Percentiles rank a stretch among this genome's conserved stretches.
These are phyloP conservation scores for Globisporangium abappressorium DNA, from an alignment of 352 stramenopile genomes.

Conservation along the genomic window DNA sequence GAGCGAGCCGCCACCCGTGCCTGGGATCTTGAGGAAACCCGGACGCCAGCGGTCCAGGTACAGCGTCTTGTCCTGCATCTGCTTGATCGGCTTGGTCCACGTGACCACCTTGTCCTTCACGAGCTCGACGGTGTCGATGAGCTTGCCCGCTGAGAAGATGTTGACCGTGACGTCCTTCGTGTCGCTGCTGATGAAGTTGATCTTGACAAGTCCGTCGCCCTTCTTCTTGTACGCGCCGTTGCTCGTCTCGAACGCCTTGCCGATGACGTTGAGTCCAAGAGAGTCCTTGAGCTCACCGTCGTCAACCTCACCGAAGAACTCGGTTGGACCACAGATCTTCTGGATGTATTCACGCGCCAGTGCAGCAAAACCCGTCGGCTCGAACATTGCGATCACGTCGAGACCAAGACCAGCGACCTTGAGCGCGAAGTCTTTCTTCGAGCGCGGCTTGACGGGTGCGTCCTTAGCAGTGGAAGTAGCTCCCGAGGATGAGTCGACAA, in stretches of 20 bases:
- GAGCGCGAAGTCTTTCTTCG: constrained; percentile 26
- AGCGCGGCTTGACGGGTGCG: not conserved
- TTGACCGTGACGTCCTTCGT: too few relatives aligned
- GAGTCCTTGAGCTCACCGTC: constrained; percentile 37
- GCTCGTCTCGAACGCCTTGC: constrained; percentile 32
- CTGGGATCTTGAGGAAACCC: constrained; percentile 47
- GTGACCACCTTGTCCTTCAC: too few relatives aligned
- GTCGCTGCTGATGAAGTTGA: too few relatives aligned
- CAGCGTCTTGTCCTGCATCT: constrained; percentile 52
- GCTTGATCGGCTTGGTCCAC: constrained; percentile 16
- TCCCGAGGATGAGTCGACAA: constrained; percentile 30
- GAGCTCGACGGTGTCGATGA: too few relatives aligned
- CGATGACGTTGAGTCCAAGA: constrained; percentile 35
- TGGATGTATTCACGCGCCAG: constrained; percentile 41
- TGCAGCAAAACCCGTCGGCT: constrained; percentile 35
- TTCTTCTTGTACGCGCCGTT: too few relatives aligned
- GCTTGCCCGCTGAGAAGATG: too few relatives aligned
- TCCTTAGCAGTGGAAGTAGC: constrained; percentile 3
- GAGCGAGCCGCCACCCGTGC: constrained; percentile 57
- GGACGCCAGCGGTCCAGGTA: constrained; percentile 70
- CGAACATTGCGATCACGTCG: constrained; percentile 24
- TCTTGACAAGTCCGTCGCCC: too few relatives aligned
- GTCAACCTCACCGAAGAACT: constrained; percentile 38
- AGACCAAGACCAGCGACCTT: constrained; percentile 29
- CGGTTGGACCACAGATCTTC: constrained; percentile 34